Conservation (phyloP, 2,329 filamentous ascomycete species). For the Apiospora hydei region DNA sequence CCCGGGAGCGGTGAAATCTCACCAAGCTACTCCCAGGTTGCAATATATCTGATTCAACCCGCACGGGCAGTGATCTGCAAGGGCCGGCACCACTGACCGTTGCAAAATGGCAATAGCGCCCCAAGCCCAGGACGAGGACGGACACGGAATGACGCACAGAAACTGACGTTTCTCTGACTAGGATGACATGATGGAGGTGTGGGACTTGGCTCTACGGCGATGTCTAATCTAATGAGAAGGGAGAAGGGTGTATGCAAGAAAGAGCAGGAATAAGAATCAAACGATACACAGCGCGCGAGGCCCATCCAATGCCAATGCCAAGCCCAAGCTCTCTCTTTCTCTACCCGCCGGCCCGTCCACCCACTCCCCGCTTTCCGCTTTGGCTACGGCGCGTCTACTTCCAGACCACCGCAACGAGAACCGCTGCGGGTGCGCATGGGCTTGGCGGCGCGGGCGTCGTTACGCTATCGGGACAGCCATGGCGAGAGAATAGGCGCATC, state of each 20-base stretch:
- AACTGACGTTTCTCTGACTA: neutral
- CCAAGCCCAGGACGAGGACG: neutral
- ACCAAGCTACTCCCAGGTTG: neutral
- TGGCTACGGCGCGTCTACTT: slow-evolving; percentile 11
- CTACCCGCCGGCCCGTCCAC: slow-evolving; percentile 16
- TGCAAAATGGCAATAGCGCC: neutral
- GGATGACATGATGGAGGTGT: neutral
- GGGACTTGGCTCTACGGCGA: neutral
- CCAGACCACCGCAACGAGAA: slow-evolving; percentile 9
- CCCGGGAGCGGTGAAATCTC: slow-evolving; percentile 13
- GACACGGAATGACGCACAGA: neutral
- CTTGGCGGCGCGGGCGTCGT: slow-evolving; percentile 4
- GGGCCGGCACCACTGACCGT: slow-evolving; percentile 4
- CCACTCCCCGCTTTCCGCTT: slow-evolving; percentile 13
- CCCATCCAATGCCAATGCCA: neutral
- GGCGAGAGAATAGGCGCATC: neutral
- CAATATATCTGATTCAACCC: slow-evolving; percentile 15
- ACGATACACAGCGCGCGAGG: neutral
- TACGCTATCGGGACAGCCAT: slow-evolving; percentile 10
- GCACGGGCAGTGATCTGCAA: slow-evolving; percentile 14
- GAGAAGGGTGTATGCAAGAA: neutral
- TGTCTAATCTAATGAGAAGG: neutral
- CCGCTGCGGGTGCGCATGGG: neutral
- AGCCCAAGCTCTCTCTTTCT: neutral
- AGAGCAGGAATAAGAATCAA: neutral